Percentiles rank a stretch among this genome's conserved stretches.
Evolutionary conservation across 2,329 filamentous ascomycete species (phyloP).

Genomic region (Hypoxylon sp.): DNA sequence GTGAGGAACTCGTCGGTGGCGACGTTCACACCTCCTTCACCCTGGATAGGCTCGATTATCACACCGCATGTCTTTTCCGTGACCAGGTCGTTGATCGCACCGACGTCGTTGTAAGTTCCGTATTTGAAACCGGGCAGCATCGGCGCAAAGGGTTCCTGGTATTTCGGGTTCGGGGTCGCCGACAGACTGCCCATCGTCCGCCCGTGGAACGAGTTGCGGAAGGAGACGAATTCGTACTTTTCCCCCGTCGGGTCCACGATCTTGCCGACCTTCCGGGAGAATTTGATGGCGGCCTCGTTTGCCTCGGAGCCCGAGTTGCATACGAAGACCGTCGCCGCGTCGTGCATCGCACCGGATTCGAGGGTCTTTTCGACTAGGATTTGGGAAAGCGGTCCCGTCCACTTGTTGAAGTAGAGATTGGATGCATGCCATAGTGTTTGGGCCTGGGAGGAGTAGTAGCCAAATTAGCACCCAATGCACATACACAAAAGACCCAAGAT

Average conservation of each 20-base stretch:
- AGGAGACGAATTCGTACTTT: conserved; percentile 90
- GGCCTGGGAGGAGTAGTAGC: conserved; percentile 56
- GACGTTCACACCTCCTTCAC: conserved; percentile 91
- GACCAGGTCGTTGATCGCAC: conserved; percentile 76
- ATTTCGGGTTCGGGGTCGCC: conserved; percentile 98
- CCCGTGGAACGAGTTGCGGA: conserved; percentile 93
- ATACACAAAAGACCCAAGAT: conserved; percentile 6
- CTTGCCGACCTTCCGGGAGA: conserved; percentile 91
- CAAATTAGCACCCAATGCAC: conserved; percentile 12
- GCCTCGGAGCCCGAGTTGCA: conserved; percentile 98
- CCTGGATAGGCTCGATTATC: conserved; percentile 96
- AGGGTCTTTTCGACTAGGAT: conserved; percentile 84
- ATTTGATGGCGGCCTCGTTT: conserved; percentile 98
- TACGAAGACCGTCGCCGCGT: conserved; percentile 84
- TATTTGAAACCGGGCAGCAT: conserved; percentile 96
- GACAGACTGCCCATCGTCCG: conserved; percentile 94
- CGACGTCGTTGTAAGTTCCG: conserved; percentile 86
- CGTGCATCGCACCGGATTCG: conserved; percentile 83
- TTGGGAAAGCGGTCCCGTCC: conserved; percentile 90
- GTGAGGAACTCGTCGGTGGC: conserved; percentile 85
- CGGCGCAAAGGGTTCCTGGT: conserved; percentile 92
- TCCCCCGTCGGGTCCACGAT: conserved; percentile 74
- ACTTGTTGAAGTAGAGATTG: conserved; percentile 97
- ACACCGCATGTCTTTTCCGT: conserved; percentile 92
- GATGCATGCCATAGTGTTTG: conserved; percentile 89